Evolutionary conservation across 192 early-diverging fungal genomes (phyloP).

Genomic region (Coemansia sp.): DNA sequence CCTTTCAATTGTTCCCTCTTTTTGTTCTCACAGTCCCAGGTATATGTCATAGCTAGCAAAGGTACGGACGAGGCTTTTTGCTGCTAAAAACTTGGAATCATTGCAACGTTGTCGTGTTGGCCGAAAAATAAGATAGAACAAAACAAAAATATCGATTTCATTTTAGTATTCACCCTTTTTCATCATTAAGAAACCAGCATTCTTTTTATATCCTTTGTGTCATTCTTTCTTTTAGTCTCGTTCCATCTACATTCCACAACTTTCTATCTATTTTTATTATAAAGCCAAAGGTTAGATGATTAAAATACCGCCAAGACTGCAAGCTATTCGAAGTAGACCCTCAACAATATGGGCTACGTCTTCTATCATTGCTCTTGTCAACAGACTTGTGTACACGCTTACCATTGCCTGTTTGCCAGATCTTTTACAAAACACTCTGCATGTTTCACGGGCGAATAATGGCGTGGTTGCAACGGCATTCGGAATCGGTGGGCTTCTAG

Average conservation of each 20-base stretch:
- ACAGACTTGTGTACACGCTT: slow-evolving; percentile 49
- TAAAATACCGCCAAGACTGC: slow-evolving; percentile 18
- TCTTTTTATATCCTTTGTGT: neutral
- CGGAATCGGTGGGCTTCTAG: slow-evolving; percentile 46
- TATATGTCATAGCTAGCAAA: neutral
- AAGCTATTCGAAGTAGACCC: slow-evolving; percentile 38
- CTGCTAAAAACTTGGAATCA: neutral
- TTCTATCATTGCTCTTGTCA: slow-evolving; percentile 38
- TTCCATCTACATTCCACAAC: neutral
- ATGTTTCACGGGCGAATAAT: slow-evolving; percentile 41
- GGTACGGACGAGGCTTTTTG: neutral
- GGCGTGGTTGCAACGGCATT: slow-evolving; percentile 47
- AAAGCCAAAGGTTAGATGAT: slow-evolving; percentile 6
- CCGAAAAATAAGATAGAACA: neutral
- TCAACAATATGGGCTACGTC: slow-evolving; percentile 44
- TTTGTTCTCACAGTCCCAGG: neutral
- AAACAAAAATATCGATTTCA: neutral
- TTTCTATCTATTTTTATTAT: neutral
- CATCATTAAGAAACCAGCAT: neutral
- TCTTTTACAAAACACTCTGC: slow-evolving; percentile 33
- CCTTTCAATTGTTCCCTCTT: neutral
- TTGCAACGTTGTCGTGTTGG: neutral
- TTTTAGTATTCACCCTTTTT: neutral
- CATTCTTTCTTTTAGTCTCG: neutral
- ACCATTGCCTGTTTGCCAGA: slow-evolving; percentile 51